phyloP scores from a whole-genome alignment of 2,329 filamentous ascomycete species.

The Pestalotiopsis sp. region DNA sequence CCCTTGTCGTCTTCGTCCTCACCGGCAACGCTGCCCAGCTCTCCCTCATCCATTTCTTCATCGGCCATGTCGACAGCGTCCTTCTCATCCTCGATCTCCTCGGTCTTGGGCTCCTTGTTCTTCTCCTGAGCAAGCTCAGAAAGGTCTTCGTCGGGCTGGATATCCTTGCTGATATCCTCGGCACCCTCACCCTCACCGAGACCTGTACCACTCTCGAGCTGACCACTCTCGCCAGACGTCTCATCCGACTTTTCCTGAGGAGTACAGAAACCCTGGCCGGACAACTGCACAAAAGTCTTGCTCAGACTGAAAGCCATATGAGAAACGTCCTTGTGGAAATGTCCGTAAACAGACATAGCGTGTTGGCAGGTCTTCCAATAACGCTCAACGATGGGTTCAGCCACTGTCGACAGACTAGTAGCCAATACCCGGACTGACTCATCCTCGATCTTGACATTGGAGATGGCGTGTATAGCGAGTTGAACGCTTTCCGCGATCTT shows the following conservation, averaged over 20 bases:
- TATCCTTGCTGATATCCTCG: conserved; percentile 97
- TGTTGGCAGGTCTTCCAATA: conserved; percentile 65
- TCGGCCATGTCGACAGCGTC: conserved; percentile 92
- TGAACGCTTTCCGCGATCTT: conserved; percentile 49
- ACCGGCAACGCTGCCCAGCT: conserved; percentile 66
- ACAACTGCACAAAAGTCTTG: conserved; percentile 76
- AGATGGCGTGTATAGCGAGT: conserved; percentile 22
- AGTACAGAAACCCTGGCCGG: conserved; percentile 85
- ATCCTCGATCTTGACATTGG: conserved; percentile 40
- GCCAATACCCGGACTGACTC: conserved; percentile 42
- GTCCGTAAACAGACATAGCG: conserved; percentile 57
- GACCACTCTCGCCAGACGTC: conserved; percentile 68
- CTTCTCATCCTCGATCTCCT: conserved; percentile 73
- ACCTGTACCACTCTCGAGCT: conserved; percentile 88
- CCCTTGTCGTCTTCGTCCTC: conserved; percentile 62
- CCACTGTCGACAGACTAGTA: conserved; percentile 57
- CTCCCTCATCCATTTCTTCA: conserved; percentile 80
- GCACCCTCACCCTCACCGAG: conserved; percentile 93
- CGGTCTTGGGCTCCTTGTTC: conserved; percentile 59
- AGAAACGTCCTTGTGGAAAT: conserved; percentile 69
- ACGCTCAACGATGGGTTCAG: conserved; percentile 72
- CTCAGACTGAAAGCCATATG: conserved; percentile 75
- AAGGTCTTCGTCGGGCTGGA: conserved; percentile 89
- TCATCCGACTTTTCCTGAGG: conserved; percentile 79
- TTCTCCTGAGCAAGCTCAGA: conserved; percentile 87